Conservation (phyloP, 129 eudicot genomes). For the Silybum marianum region DNA sequence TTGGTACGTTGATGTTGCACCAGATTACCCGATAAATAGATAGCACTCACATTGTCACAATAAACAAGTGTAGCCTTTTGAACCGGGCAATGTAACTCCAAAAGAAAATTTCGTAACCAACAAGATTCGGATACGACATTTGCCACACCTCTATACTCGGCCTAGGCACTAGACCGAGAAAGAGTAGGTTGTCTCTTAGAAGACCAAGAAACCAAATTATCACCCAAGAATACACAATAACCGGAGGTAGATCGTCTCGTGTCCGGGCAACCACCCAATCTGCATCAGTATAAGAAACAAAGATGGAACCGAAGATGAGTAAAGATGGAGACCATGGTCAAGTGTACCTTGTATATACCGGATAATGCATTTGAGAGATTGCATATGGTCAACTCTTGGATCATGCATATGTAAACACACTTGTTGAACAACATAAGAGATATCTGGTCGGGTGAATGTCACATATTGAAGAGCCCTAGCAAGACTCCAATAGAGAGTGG, state of each 20-base stretch:
- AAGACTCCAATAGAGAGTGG: neutral
- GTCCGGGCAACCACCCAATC: conserved; percentile 8
- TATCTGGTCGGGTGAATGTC: no score
- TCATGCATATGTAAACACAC: conserved; percentile 10
- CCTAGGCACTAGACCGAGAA: neutral
- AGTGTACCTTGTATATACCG: conserved; percentile 1
- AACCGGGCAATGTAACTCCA: neutral
- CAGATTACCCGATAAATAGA: neutral
- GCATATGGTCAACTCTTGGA: neutral
- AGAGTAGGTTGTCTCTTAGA: neutral
- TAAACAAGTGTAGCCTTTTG: neutral
- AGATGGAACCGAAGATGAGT: neutral
- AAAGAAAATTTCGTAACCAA: neutral
- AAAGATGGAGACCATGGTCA: neutral
- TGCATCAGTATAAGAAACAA: neutral
- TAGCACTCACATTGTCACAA: conserved; percentile 5
- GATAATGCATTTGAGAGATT: neutral
- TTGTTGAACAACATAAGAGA: neutral
- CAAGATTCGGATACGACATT: conserved; percentile 3
- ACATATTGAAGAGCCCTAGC: neutral
- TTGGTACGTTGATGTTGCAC: no score
- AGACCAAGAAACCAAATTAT: conserved; percentile 4
- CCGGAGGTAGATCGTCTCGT: neutral
- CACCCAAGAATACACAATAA: neutral
- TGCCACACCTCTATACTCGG: conserved; percentile 9